Evolutionary conservation across 1,284 basidiomycete genomes (phyloP).

Genomic region (Macrocybe sp.): DNA sequence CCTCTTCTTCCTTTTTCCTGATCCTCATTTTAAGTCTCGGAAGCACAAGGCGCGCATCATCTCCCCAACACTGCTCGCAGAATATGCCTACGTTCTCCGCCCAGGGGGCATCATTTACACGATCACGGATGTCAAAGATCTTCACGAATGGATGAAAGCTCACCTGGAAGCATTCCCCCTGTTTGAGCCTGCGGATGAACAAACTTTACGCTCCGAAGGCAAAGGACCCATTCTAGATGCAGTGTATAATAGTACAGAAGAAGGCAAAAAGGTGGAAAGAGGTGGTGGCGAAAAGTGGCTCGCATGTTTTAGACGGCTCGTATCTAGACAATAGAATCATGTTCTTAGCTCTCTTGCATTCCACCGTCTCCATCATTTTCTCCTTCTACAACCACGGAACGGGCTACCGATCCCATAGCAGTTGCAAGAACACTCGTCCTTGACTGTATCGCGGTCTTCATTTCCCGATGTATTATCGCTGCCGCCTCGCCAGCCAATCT

Average conservation of each 20-base stretch:
- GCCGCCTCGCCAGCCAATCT: slow-evolving; percentile 75
- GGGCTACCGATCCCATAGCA: slow-evolving; percentile 31
- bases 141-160: slow-evolving; percentile 93
- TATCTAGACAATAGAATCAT: slow-evolving; percentile 25
- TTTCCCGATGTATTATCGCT: slow-evolving; percentile 77
- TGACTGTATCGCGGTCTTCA: slow-evolving; percentile 69
- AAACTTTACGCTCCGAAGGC: slow-evolving; percentile 67
- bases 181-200: slow-evolving; percentile 78
- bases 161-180: slow-evolving; percentile 86
- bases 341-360: slow-evolving; percentile 21
- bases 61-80: slow-evolving; percentile 88
- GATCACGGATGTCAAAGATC: slow-evolving; percentile 93
- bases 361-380: slow-evolving; percentile 28
- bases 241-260: slow-evolving; percentile 86
- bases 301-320: slow-evolving; percentile 73
- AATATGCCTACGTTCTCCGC: slow-evolving; percentile 90
- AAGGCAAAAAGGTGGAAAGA: slow-evolving; percentile 94
- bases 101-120: slow-evolving; percentile 96
- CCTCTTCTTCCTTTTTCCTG: slow-evolving; percentile 98
- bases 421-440: slow-evolving; percentile 61
- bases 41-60: slow-evolving; percentile 99
- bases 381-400: slow-evolving; percentile 23
- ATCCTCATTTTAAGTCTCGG: slow-evolving; percentile 97
- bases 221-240: slow-evolving; percentile 75
- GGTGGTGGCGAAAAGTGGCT: slow-evolving; percentile 90